phyloP scores from a whole-genome alignment of 495 filamentous ascomycete genomes.

The Lophium mytilinum region DNA sequence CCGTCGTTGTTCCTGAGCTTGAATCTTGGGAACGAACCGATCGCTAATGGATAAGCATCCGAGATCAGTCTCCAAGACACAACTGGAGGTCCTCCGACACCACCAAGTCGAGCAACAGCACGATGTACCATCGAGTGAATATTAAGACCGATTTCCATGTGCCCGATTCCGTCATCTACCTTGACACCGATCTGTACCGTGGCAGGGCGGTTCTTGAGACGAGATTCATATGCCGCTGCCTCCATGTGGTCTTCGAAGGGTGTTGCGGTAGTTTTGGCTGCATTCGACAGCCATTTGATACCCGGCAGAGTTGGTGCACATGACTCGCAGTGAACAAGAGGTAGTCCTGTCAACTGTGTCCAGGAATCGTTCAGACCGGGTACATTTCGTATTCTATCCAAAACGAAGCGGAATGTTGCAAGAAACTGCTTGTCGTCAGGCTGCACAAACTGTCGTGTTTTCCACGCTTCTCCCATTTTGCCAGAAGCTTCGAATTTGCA shows the following conservation, averaged over 20 bases:
- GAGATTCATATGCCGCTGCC: slow-evolving; percentile 42
- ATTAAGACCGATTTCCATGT: slow-evolving; percentile 46
- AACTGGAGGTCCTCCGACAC: background rate
- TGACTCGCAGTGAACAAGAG: background rate
- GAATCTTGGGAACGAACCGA: slow-evolving; percentile 33
- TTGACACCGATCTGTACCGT: slow-evolving; percentile 40
- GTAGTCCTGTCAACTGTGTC: too few relatives aligned
- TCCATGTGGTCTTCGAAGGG: slow-evolving; percentile 42
- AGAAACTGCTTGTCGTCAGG: background rate
- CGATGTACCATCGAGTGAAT: slow-evolving; percentile 49
- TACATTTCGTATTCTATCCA: background rate
- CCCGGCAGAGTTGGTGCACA: slow-evolving; percentile 41
- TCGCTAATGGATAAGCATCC: slow-evolving; percentile 31
- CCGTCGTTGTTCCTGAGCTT: slow-evolving; percentile 39
- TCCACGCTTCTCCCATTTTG: background rate
- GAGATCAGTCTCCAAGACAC: slow-evolving; percentile 48
- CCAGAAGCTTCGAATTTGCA: background rate
- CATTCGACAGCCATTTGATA: slow-evolving; percentile 34
- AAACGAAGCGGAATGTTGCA: background rate
- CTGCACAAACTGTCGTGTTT: background rate
- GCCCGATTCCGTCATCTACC: slow-evolving; percentile 27
- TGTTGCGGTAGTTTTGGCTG: slow-evolving; percentile 12
- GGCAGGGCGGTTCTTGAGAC: slow-evolving; percentile 41
- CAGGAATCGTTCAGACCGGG: background rate
- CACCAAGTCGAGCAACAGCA: slow-evolving; percentile 37